Percentiles rank a stretch among this genome's conserved stretches.
These are phyloP conservation scores for Aspergillus ellipticus DNA, from an alignment of 495 filamentous ascomycete species.

Conservation along the genomic window DNA sequence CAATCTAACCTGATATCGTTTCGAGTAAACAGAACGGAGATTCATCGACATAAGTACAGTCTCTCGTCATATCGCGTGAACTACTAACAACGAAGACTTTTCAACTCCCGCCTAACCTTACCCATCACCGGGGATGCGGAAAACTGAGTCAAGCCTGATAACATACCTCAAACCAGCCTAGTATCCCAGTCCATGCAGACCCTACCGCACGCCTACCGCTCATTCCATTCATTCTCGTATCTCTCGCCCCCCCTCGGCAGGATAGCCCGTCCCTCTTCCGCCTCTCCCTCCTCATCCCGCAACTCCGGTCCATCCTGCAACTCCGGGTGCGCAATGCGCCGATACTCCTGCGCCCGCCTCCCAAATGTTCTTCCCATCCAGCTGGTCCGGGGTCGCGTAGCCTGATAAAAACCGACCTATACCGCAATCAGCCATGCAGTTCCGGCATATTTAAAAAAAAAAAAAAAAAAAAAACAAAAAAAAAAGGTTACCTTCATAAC, in stretches of 20 bases:
- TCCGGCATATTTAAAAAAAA: not conserved
- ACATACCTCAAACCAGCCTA: not conserved
- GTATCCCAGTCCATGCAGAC: not conserved
- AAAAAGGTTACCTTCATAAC: constrained; percentile 19
- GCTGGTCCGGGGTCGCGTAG: constrained; percentile 2
- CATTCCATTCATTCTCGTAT: constrained; percentile 13
- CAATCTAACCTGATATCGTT: too few species aligned
- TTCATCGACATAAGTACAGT: too few species aligned
- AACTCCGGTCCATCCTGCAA: constrained; percentile 2
- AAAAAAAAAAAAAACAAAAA: not conserved
- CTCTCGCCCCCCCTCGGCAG: constrained; percentile 9
- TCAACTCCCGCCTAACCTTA: too few species aligned
- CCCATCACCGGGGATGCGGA: too few species aligned
- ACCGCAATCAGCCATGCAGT: not conserved
- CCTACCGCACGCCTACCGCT: not conserved
- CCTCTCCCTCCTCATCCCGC: constrained; percentile 7
- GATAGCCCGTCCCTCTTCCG: constrained; percentile 10
- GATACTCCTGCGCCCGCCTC: constrained; percentile 6
- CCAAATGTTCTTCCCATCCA: constrained; percentile 9
- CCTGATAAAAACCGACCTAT: constrained; percentile 7
- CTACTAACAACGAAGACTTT: too few species aligned
- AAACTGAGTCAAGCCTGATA: too few species aligned
- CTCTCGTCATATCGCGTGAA: too few species aligned
- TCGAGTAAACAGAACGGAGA: too few species aligned
- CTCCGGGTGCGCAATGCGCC: constrained; percentile 10